Evolutionary conservation across 2,329 filamentous ascomycete genomes (phyloP).

Genomic region (Microsporum ferrugineum): DNA sequence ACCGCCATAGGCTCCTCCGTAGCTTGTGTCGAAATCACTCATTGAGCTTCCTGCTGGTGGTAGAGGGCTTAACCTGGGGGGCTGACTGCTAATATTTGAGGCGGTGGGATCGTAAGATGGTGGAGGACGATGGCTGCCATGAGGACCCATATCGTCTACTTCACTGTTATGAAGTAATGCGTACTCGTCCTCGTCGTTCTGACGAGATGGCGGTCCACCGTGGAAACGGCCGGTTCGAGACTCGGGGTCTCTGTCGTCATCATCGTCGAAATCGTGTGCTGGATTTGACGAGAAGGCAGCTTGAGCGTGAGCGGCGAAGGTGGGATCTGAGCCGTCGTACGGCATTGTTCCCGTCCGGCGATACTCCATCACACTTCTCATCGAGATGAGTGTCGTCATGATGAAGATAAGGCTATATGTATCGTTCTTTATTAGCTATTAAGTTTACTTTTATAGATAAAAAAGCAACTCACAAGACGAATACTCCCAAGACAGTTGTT

Average conservation of each 20-base stretch:
- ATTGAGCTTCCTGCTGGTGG: constrained; percentile 22
- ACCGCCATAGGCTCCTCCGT: constrained; percentile 30
- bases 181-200: constrained; percentile 42
- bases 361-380: constrained; percentile 46
- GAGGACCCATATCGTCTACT: constrained; percentile 31
- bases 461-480: constrained; percentile 41
- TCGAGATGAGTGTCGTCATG: constrained; percentile 42
- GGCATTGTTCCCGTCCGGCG: constrained; percentile 47
- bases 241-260: constrained; percentile 27
- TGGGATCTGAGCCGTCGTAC: constrained; percentile 33
- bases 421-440: not conserved
- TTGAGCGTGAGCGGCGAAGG: constrained; percentile 40
- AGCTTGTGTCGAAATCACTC: constrained; percentile 34
- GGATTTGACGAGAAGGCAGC: constrained; percentile 39
- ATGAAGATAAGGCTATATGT: constrained; percentile 42
- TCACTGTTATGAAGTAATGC: constrained; percentile 40
- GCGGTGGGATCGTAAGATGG: constrained; percentile 31
- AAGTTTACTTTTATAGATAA: not conserved
- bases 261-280: constrained; percentile 35
- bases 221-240: constrained; percentile 31
- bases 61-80: constrained; percentile 6
- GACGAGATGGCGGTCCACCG: constrained; percentile 25
- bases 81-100: constrained; percentile 2
- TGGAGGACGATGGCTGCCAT: constrained; percentile 25
- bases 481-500: constrained; percentile 44